Percentiles rank a stretch among this genome's conserved stretches.
Evolutionary conservation across 2,329 filamentous ascomycete genomes (phyloP).

Genomic region (Exophiala alcalophila): DNA sequence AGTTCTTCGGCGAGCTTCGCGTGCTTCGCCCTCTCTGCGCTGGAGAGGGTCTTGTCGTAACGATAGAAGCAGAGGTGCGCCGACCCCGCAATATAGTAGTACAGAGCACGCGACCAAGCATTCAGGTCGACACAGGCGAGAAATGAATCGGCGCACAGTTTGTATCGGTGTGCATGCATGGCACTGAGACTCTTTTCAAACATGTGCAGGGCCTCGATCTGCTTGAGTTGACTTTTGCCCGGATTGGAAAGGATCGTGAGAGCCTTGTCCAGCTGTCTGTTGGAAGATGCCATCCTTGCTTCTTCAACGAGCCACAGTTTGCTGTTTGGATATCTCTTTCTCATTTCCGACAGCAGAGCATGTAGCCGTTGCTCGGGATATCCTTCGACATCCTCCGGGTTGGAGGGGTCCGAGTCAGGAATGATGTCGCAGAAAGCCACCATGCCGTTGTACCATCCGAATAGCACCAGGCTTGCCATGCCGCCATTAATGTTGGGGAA

Average conservation of each 20-base stretch:
- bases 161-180: conserved; percentile 77
- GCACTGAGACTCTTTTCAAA: conserved; percentile 79
- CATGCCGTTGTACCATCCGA: conserved; percentile 85
- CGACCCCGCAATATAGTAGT: conserved; percentile 81
- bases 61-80: conserved; percentile 82
- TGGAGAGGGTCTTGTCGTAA: conserved; percentile 39
- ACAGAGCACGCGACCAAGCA: conserved; percentile 85
- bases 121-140: conserved; percentile 70
- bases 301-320: conserved; percentile 87
- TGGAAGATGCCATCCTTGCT: conserved; percentile 69
- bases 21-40: conserved; percentile 51
- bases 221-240: conserved; percentile 71
- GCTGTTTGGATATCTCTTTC: conserved; percentile 72
- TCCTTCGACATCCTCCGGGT: conserved; percentile 60
- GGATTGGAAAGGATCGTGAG: conserved; percentile 61
- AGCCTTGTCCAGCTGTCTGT: conserved; percentile 64
- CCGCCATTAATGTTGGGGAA: conserved; percentile 91
- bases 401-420: conserved; percentile 49
- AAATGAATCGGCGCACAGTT: conserved; percentile 71
- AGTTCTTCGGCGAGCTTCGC: conserved; percentile 66
- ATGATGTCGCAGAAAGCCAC: conserved; percentile 86
- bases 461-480: conserved; percentile 70
- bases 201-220: conserved; percentile 77
- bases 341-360: conserved; percentile 69
- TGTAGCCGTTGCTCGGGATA: conserved; percentile 69